Evolutionary conservation across 805 yeast species (phyloP).

Genomic region (Wickerhamiella galacta): DNA sequence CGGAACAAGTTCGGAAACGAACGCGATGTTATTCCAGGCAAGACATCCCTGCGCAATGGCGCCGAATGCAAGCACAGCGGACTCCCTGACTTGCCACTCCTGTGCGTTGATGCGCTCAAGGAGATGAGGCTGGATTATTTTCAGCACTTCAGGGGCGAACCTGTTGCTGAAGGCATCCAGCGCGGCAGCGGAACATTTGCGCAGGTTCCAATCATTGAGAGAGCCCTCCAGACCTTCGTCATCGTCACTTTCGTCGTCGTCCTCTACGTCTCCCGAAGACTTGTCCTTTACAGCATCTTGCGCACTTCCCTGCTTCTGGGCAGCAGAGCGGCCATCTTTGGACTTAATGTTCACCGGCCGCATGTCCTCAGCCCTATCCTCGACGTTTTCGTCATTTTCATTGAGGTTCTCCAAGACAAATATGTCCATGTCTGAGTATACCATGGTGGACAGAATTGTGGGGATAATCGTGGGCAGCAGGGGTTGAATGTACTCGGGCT

Average conservation of each 20-base stretch:
- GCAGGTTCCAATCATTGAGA: conserved; percentile 68
- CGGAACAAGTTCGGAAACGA: conserved; percentile 68
- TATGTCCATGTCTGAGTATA: conserved; percentile 69
- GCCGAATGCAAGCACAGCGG: conserved; percentile 86
- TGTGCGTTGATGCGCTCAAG: conserved; percentile 50
- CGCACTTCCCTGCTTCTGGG: conserved; percentile 8
- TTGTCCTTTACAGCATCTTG: conserved; percentile 11
- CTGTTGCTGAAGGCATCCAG: conserved; percentile 62
- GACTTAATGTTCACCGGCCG: conserved; percentile 63
- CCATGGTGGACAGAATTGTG: conserved; percentile 63
- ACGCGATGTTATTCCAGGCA: conserved; percentile 42
- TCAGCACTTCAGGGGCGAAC: conserved; percentile 50
- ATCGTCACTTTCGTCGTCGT: conserved; percentile 49
- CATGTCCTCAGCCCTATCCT: conserved; percentile 76
- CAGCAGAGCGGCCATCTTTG: conserved; percentile 28
- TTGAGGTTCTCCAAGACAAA: conserved; percentile 47
- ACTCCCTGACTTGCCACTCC: conserved; percentile 84
- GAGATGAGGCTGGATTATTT: conserved; percentile 54
- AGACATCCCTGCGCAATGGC: conserved; percentile 85
- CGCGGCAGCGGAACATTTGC: conserved; percentile 91
- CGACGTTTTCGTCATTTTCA: conserved; percentile 58
- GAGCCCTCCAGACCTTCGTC: conserved; percentile 56
- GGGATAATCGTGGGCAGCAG: conserved; percentile 57
- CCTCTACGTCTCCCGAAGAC: conserved; percentile 26
- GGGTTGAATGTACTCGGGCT: conserved; percentile 37